These are phyloP conservation scores for Spongospora subterranea DNA, from an alignment of 208 protist species.

Conservation along the genomic window DNA sequence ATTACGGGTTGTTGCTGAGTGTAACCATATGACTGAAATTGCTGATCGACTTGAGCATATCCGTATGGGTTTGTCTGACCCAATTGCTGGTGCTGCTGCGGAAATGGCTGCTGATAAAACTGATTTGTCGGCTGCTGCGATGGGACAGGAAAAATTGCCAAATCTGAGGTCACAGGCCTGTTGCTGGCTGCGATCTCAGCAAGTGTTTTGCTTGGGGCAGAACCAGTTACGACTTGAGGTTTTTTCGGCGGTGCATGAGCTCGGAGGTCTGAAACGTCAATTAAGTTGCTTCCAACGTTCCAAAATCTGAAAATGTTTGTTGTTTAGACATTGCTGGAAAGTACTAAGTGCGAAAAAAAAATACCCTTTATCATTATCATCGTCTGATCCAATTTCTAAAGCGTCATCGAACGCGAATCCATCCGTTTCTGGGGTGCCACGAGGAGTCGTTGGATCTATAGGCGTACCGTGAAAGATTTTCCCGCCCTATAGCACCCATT, in stretches of 20 bases:
- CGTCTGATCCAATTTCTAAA: conserved; percentile 41
- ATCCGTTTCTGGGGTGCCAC: background rate
- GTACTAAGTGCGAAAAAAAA: background rate
- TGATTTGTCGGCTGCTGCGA: background rate
- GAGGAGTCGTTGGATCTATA: background rate
- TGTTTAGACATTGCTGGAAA: background rate
- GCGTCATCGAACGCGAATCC: conserved; percentile 49
- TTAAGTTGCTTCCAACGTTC: conserved; percentile 10
- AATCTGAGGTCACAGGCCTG: background rate
- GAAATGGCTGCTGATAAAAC: background rate
- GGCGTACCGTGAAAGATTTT: background rate
- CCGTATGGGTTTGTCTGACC: background rate
- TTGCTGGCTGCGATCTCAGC: conserved; percentile 43
- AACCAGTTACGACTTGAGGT: background rate
- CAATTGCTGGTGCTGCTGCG: background rate
- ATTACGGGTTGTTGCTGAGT: background rate
- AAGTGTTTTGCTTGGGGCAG: conserved; percentile 5
- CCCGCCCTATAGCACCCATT: background rate
- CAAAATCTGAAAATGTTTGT: background rate
- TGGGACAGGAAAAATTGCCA: background rate
- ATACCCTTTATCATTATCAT: conserved; percentile 20
- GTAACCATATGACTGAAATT: background rate
- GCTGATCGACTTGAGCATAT: background rate
- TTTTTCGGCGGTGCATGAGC: conserved; percentile 21
- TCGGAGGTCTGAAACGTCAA: background rate